Evolutionary conservation across 768 basidiomycete species (phyloP).

Genomic region (Lactarius evosmus): DNA sequence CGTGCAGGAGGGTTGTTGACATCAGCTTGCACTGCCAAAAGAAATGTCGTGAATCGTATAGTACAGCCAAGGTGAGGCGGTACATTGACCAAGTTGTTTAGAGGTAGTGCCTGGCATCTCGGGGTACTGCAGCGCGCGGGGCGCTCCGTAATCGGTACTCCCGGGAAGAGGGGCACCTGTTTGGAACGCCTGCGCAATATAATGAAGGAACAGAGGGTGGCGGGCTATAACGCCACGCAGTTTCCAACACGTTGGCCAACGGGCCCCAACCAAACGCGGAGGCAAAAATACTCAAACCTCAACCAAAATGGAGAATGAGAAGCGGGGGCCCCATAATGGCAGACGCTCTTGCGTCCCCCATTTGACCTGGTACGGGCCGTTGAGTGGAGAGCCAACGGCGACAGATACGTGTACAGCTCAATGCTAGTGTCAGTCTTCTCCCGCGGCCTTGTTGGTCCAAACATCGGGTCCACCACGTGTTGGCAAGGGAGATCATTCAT

Average conservation of each 20-base stretch:
- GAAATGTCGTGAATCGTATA: conserved; percentile 9
- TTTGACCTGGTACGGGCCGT: background rate
- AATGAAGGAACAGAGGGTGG: conserved; percentile 2
- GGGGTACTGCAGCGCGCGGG: background rate
- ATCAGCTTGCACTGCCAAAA: conserved; percentile 15
- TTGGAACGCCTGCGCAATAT: conserved; percentile 4
- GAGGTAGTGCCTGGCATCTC: conserved; percentile 15
- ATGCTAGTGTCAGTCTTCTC: background rate
- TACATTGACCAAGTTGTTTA: background rate
- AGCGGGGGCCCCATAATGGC: conserved; percentile 3
- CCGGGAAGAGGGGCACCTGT: conserved; percentile 7
- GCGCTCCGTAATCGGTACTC: conserved; percentile 6
- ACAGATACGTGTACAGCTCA: background rate
- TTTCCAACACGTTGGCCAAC: conserved; percentile 9
- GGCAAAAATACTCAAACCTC: conserved; percentile 10
- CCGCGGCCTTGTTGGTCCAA: background rate
- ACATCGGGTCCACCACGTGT: background rate
- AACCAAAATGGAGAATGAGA: conserved; percentile 11
- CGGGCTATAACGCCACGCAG: conserved; percentile 5
- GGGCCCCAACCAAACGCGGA: background rate
- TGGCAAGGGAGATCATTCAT: background rate
- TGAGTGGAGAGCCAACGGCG: background rate
- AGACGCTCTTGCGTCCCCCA: background rate
- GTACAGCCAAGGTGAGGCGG: conserved; percentile 20
- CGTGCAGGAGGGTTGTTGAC: background rate